A percentile compares a stretch with the other conserved stretches of the same genome.
These are phyloP conservation scores for Solidago caesia DNA, from an alignment of 129 eudicot genomes.

Conservation along the genomic window DNA sequence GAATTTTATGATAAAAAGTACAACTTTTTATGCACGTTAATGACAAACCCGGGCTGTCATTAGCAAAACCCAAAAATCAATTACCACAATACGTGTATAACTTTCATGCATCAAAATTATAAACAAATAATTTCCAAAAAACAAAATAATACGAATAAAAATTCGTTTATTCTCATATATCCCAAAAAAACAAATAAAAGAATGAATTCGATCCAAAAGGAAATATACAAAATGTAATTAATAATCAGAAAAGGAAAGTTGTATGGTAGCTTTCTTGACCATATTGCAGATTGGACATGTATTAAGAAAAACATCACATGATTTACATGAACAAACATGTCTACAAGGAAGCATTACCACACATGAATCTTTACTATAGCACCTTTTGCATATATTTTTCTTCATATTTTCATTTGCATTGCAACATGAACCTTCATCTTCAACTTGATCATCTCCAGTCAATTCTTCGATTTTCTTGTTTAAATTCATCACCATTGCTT, in stretches of 20 bases:
- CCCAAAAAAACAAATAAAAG: slow-evolving; percentile 5
- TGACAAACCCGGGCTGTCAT: too few relatives aligned
- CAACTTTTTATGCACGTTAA: too few relatives aligned
- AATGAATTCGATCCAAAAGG: not conserved
- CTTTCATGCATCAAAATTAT: not conserved
- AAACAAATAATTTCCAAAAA: not conserved
- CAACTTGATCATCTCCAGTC: slow-evolving; percentile 39
- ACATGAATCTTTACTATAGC: slow-evolving; percentile 54
- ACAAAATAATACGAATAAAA: not conserved
- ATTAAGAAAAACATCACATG: slow-evolving; percentile 61
- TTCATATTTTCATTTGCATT: slow-evolving; percentile 23
- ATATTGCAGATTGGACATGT: slow-evolving; percentile 79
- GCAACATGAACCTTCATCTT: slow-evolving; percentile 86
- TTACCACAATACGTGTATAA: not conserved
- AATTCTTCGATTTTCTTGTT: slow-evolving; percentile 53
- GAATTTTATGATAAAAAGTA: too few relatives aligned
- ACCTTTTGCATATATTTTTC: slow-evolving; percentile 53
- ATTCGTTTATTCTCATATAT: not conserved
- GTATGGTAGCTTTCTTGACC: slow-evolving; percentile 65
- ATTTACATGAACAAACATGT: slow-evolving; percentile 72
- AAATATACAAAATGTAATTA: slow-evolving; percentile 16
- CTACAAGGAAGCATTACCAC: slow-evolving; percentile 81
- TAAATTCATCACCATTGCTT: slow-evolving; percentile 53
- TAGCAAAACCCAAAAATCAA: too few relatives aligned
- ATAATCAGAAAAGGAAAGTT: slow-evolving; percentile 36